Percentiles rank a stretch among this genome's conserved stretches.
Conservation (phyloP, 192 early-diverging fungal species). For the Gamsiella multidivaricata region DNA sequence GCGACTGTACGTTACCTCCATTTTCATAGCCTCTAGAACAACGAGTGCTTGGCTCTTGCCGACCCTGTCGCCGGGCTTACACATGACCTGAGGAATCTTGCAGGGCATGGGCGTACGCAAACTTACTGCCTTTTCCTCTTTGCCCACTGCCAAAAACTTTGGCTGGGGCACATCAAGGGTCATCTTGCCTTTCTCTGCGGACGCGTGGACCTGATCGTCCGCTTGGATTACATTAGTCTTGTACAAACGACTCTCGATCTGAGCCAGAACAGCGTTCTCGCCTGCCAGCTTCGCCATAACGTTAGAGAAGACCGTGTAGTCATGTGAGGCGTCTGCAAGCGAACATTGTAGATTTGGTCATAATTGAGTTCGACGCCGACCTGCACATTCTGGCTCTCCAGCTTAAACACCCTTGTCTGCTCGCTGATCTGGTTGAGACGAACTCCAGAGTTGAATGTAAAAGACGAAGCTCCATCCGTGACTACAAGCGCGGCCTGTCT, state of each 20-base stretch:
- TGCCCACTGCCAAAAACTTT: constrained; percentile 60
- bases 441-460: constrained; percentile 44
- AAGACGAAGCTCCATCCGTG: constrained; percentile 57
- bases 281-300: constrained; percentile 56
- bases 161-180: constrained; percentile 69
- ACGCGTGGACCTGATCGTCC: constrained; percentile 56
- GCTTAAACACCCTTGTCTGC: constrained; percentile 41
- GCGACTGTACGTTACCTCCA: no score
- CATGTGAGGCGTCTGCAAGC: constrained; percentile 38
- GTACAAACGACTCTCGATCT: constrained; percentile 70
- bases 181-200: constrained; percentile 56
- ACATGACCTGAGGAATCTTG: constrained; percentile 88
- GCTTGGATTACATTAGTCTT: constrained; percentile 72
- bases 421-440: constrained; percentile 63
- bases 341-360: constrained; percentile 56
- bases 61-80: constrained; percentile 78
- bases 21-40: constrained; percentile 99
- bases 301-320: constrained; percentile 48
- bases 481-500: constrained; percentile 32
- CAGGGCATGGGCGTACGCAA: constrained; percentile 97
- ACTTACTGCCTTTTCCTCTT: constrained; percentile 63
- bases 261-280: constrained; percentile 64
- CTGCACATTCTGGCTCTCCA: constrained; percentile 50
- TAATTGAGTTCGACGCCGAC: constrained; percentile 49
- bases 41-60: constrained; percentile 83